A percentile compares a stretch with the other conserved stretches of the same genome.
Evolutionary conservation across 192 early-diverging fungal species (phyloP).

Genomic region (Pecoramyces ruminantium): DNA sequence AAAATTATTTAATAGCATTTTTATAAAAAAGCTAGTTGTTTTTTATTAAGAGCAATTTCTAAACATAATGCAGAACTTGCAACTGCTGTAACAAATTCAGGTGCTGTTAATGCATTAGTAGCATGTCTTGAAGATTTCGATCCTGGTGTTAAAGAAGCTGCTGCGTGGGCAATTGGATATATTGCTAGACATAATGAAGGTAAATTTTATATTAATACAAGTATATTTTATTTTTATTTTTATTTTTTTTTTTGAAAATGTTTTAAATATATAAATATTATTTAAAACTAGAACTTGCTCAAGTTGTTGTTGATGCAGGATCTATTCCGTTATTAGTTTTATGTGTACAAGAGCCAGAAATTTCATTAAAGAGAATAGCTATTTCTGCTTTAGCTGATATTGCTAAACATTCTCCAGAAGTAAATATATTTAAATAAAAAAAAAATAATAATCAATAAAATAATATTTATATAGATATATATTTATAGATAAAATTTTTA

Average conservation of each 20-base stretch:
- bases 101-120: slow-evolving; percentile 27
- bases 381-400: slow-evolving; percentile 35
- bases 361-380: slow-evolving; percentile 27
- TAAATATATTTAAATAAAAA: too few species aligned
- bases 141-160: slow-evolving; percentile 36
- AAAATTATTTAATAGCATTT: slow-evolving; percentile 15
- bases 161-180: slow-evolving; percentile 41
- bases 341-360: slow-evolving; percentile 36
- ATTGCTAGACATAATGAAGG: slow-evolving; percentile 38
- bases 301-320: slow-evolving; percentile 35
- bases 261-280: too few species aligned
- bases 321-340: slow-evolving; percentile 33
- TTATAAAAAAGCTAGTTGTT: slow-evolving; percentile 38
- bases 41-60: slow-evolving; percentile 33
- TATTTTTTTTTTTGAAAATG: not conserved
- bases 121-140: slow-evolving; percentile 43
- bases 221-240: not conserved
- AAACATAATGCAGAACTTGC: slow-evolving; percentile 36
- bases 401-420: slow-evolving; percentile 37
- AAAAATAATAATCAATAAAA: too few species aligned
- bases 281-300: slow-evolving; percentile 36
- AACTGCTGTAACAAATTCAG: slow-evolving; percentile 28
- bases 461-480: too few species aligned
- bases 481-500: too few species aligned
- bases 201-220: too few species aligned